These are phyloP conservation scores for Tolypocladium paradoxum DNA, from an alignment of 2,329 filamentous ascomycete genomes.

Conservation along the genomic window DNA sequence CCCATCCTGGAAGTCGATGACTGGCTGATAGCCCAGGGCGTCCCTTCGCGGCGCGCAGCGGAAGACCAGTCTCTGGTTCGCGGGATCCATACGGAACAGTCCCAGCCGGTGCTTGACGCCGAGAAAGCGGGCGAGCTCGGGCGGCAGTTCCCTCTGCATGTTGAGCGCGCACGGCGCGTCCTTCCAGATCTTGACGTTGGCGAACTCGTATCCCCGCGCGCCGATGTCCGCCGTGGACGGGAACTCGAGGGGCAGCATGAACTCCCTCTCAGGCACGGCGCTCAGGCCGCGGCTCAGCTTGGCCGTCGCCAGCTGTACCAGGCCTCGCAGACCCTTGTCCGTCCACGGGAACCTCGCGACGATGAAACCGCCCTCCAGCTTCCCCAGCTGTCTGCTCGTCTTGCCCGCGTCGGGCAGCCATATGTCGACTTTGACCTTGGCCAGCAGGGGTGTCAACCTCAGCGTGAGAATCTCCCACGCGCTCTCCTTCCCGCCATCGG, in stretches of 20 bases:
- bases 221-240: constrained; percentile 48
- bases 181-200: constrained; percentile 55
- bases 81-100: constrained; percentile 57
- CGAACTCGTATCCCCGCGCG: constrained; percentile 46
- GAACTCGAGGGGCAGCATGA: constrained; percentile 54
- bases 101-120: constrained; percentile 55
- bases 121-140: constrained; percentile 53
- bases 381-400: constrained; percentile 37
- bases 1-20: constrained; percentile 59
- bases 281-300: constrained; percentile 38
- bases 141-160: constrained; percentile 46
- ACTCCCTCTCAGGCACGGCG: constrained; percentile 48
- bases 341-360: constrained; percentile 57
- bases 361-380: constrained; percentile 46
- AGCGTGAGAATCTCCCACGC: constrained; percentile 64
- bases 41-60: constrained; percentile 48
- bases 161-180: constrained; percentile 45
- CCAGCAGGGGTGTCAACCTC: constrained; percentile 57
- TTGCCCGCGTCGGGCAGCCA: constrained; percentile 58
- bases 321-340: constrained; percentile 36
- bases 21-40: constrained; percentile 51
- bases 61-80: constrained; percentile 44
- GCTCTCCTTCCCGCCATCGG: constrained; percentile 7
- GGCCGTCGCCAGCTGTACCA: constrained; percentile 32
- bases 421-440: constrained; percentile 55